These are phyloP conservation scores for Pythium scleroteichum DNA, from an alignment of 352 stramenopile genomes.

Conservation along the genomic window DNA sequence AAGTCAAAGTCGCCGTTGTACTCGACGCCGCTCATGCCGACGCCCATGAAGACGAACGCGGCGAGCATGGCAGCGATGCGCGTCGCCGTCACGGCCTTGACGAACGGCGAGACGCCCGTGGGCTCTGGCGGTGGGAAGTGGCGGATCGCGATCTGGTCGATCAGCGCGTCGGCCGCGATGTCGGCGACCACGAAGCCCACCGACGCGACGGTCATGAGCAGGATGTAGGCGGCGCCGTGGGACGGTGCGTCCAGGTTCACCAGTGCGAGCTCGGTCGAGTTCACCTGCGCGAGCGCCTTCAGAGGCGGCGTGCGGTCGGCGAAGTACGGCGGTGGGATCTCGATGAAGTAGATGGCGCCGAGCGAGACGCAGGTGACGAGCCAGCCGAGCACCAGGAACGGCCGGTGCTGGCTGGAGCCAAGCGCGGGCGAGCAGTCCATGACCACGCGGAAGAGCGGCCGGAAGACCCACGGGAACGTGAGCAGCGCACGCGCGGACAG, in stretches of 20 bases:
- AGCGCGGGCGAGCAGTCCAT: slow-evolving; percentile 34
- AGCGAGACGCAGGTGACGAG: slow-evolving; percentile 29
- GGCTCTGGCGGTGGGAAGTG: slow-evolving; percentile 6
- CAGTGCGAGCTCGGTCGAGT: slow-evolving; percentile 21
- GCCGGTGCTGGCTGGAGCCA: slow-evolving; percentile 24
- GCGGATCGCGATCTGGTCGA: slow-evolving; percentile 35
- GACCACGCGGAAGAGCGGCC: slow-evolving; percentile 41
- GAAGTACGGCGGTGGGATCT: slow-evolving; percentile 48
- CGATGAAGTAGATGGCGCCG: slow-evolving; percentile 33
- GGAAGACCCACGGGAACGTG: slow-evolving; percentile 48
- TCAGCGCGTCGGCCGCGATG: slow-evolving; percentile 64
- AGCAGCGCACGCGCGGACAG: slow-evolving; percentile 47
- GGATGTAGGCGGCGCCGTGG: slow-evolving; percentile 45
- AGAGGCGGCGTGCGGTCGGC: slow-evolving; percentile 32
- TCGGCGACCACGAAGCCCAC: slow-evolving; percentile 78
- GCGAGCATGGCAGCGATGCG: slow-evolving; percentile 35
- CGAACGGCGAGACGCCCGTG: slow-evolving; percentile 26
- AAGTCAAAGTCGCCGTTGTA: slow-evolving; percentile 2
- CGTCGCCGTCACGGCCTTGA: slow-evolving; percentile 33
- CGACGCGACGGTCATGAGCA: slow-evolving; percentile 66
- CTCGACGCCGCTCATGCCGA: slow-evolving; percentile 48
- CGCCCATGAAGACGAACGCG: slow-evolving; percentile 50
- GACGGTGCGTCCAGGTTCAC: slow-evolving; percentile 44
- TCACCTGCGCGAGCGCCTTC: slow-evolving; percentile 27
- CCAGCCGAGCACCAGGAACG: slow-evolving; percentile 46